A percentile compares a stretch with the other conserved stretches of the same genome.
Conservation (phyloP, 768 basidiomycete genomes). For the Rhodocollybia butyracea region DNA sequence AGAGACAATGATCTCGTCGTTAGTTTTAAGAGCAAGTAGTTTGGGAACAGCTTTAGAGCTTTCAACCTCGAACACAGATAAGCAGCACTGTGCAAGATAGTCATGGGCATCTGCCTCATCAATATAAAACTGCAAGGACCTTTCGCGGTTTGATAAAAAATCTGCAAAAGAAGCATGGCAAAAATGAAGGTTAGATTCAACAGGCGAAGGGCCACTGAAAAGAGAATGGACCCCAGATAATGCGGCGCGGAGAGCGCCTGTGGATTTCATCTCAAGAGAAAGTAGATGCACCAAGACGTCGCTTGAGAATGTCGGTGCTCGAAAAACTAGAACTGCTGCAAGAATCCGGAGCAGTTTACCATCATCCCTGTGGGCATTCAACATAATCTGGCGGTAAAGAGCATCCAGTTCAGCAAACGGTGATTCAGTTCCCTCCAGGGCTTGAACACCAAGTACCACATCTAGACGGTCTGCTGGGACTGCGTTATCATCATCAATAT, state of each 20-base stretch:
- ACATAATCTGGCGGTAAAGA: background rate
- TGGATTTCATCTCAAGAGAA: background rate
- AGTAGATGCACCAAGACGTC: background rate
- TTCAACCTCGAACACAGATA: no score
- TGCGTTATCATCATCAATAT: no score
- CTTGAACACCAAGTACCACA: no score
- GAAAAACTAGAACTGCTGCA: background rate
- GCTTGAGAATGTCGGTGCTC: background rate
- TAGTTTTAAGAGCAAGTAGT: no score
- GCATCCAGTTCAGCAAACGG: background rate
- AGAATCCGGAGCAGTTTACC: no score
- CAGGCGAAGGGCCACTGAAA: no score
- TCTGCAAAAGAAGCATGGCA: conserved; percentile 32
- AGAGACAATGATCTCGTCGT: no score
- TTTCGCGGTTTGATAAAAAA: conserved; percentile 25
- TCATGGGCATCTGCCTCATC: conserved; percentile 10
- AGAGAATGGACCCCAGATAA: conserved; percentile 8
- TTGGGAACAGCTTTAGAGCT: no score
- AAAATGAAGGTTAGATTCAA: conserved; percentile 20
- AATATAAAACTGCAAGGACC: conserved; percentile 25
- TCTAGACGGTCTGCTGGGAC: no score
- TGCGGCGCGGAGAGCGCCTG: background rate
- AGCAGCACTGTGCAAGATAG: no score
- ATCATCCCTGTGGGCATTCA: no score
- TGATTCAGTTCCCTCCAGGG: background rate